A percentile compares a stretch with the other conserved stretches of the same genome.
Evolutionary conservation across 768 basidiomycete genomes (phyloP).

Genomic region (Lactifluus volemus): DNA sequence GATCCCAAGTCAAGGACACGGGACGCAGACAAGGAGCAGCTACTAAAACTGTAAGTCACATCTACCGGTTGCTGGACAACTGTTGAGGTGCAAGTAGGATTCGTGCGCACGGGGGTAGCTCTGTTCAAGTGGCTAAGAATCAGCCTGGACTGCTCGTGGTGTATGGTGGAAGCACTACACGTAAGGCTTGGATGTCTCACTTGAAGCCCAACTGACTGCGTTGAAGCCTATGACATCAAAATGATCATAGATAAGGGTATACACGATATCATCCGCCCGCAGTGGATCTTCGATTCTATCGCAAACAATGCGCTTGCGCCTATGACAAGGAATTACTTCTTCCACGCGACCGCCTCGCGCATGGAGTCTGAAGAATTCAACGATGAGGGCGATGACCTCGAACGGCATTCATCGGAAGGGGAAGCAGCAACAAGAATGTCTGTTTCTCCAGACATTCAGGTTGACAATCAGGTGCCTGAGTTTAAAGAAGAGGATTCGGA

Average conservation of each 20-base stretch:
- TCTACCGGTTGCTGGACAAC: background rate
- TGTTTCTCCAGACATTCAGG: background rate
- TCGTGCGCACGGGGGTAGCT: conserved; percentile 57
- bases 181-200: conserved; percentile 33
- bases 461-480: background rate
- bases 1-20: conserved; percentile 64
- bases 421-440: background rate
- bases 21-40: conserved; percentile 57
- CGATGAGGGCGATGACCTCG: background rate
- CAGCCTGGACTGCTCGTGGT: conserved; percentile 49
- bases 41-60: conserved; percentile 54
- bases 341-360: conserved; percentile 54
- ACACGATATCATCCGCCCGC: conserved; percentile 67
- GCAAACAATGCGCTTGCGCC: conserved; percentile 45
- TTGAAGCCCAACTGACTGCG: background rate
- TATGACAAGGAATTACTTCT: conserved; percentile 71
- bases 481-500: conserved; percentile 29
- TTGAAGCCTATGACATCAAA: conserved; percentile 63
- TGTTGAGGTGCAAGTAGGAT: conserved; percentile 38
- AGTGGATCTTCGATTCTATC: conserved; percentile 81
- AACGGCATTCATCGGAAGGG: background rate
- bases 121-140: conserved; percentile 50
- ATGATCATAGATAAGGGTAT: conserved; percentile 60
- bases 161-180: conserved; percentile 60
- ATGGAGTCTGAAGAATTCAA: conserved; percentile 43